phyloP scores from a whole-genome alignment of 768 basidiomycete genomes.

The Hypholoma fasciculare region DNA sequence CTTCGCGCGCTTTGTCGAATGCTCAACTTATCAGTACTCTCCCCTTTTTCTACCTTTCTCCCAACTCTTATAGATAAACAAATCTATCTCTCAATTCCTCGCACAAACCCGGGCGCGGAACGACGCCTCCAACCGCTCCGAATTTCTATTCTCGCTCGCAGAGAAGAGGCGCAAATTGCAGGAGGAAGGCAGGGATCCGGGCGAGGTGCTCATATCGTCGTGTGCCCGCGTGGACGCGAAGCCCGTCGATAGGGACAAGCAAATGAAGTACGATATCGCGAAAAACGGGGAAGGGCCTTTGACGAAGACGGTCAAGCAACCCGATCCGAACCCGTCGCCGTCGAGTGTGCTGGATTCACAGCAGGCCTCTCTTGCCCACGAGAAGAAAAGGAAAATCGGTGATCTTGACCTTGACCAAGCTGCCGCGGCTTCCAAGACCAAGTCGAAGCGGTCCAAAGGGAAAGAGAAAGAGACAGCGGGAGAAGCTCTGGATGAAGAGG shows the following conservation, averaged over 20 bases:
- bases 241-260: slow-evolving; percentile 66
- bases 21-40: slow-evolving; percentile 12
- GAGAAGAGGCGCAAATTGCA: slow-evolving; percentile 51
- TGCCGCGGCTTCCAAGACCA: not conserved
- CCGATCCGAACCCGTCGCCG: not conserved
- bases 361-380: not conserved
- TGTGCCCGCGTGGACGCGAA: slow-evolving; percentile 79
- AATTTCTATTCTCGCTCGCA: slow-evolving; percentile 64
- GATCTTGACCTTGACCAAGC: not conserved
- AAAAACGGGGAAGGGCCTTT: slow-evolving; percentile 81
- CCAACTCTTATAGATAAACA: slow-evolving; percentile 51
- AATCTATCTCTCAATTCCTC: slow-evolving; percentile 70
- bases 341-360: not conserved
- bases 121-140: slow-evolving; percentile 73
- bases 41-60: slow-evolving; percentile 1
- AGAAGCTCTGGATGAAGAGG: not conserved
- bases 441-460: not conserved
- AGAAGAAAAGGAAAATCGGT: not conserved
- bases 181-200: slow-evolving; percentile 21
- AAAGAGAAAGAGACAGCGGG: not conserved
- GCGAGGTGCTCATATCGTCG: slow-evolving; percentile 34
- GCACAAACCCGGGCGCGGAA: slow-evolving; percentile 71
- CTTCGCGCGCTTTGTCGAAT: not conserved
- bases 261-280: slow-evolving; percentile 89
- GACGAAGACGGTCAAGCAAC: slow-evolving; percentile 43